phyloP scores from a whole-genome alignment of 1,139 yeast genomes.

The Geotrichum fermentans region DNA sequence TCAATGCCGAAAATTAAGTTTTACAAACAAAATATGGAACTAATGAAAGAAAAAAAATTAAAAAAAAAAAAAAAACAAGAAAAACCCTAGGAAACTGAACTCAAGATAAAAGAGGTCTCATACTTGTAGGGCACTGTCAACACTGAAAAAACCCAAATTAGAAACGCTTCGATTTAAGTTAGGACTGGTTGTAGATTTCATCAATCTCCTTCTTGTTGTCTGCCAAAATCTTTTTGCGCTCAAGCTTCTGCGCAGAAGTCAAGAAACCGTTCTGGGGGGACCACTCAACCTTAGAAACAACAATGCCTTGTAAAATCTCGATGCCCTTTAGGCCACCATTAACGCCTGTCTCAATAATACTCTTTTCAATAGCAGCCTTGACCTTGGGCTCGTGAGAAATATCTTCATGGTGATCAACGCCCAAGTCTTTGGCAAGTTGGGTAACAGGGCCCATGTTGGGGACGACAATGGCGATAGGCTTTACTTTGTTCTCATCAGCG shows the following conservation, averaged over 20 bases:
- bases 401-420: slow-evolving; percentile 49
- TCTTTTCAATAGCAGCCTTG: slow-evolving; percentile 49
- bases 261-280: slow-evolving; percentile 93
- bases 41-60: too few relatives aligned
- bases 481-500: slow-evolving; percentile 80
- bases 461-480: slow-evolving; percentile 86
- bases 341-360: slow-evolving; percentile 70
- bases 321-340: slow-evolving; percentile 78
- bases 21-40: too few relatives aligned
- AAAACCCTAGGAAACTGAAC: neutral
- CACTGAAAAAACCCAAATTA: too few relatives aligned
- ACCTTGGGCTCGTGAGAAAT: slow-evolving; percentile 58
- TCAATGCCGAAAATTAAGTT: too few relatives aligned
- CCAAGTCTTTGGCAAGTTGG: slow-evolving; percentile 52
- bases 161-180: too few relatives aligned
- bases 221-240: slow-evolving; percentile 82
- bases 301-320: slow-evolving; percentile 76
- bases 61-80: too few relatives aligned
- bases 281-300: slow-evolving; percentile 88
- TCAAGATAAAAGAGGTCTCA: too few relatives aligned
- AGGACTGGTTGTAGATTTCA: neutral
- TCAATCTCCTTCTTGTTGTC: slow-evolving; percentile 39
- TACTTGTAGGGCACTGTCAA: too few relatives aligned
- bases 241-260: slow-evolving; percentile 93
- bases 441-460: slow-evolving; percentile 69